Evolutionary conservation across 2,329 filamentous ascomycete genomes (phyloP).

Genomic region (Westerdykella aurantiaca): DNA sequence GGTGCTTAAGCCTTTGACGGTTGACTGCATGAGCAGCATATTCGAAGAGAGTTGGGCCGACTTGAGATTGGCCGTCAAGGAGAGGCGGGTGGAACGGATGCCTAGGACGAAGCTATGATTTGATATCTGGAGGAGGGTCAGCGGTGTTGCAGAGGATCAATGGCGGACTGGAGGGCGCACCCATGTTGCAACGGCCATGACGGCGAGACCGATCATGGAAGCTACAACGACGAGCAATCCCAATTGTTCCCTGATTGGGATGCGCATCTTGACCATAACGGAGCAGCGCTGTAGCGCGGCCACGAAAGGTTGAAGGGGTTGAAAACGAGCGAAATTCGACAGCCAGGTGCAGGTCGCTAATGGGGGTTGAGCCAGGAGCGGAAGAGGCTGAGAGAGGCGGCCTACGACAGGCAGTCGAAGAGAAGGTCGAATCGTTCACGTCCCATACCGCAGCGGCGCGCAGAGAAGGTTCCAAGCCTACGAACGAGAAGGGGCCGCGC

Average conservation of each 20-base stretch:
- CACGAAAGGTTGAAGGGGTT: background rate
- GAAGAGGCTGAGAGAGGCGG: background rate
- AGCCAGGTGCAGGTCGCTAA: background rate
- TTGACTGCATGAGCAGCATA: constrained; percentile 71
- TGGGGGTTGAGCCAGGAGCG: background rate
- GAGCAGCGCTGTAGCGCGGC: background rate
- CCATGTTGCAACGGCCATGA: constrained; percentile 72
- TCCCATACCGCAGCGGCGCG: background rate
- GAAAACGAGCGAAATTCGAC: background rate
- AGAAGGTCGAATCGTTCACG: background rate
- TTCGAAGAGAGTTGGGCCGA: constrained; percentile 74
- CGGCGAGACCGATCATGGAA: constrained; percentile 66
- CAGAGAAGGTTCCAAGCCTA: background rate
- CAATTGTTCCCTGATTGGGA: constrained; percentile 84
- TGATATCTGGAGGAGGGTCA: constrained; percentile 43
- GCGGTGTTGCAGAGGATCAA: background rate
- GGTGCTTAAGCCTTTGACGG: constrained; percentile 65
- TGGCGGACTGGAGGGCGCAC: constrained; percentile 15
- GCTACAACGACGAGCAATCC: constrained; percentile 71
- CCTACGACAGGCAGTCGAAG: background rate
- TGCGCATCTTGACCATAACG: constrained; percentile 59
- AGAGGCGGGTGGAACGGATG: constrained; percentile 57
- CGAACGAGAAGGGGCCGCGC: background rate
- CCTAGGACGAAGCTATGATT: constrained; percentile 57
- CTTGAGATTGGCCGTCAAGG: constrained; percentile 79